phyloP scores from a whole-genome alignment of 371 early-diverging fungal genomes.

The Phascolomyces articulosus region DNA sequence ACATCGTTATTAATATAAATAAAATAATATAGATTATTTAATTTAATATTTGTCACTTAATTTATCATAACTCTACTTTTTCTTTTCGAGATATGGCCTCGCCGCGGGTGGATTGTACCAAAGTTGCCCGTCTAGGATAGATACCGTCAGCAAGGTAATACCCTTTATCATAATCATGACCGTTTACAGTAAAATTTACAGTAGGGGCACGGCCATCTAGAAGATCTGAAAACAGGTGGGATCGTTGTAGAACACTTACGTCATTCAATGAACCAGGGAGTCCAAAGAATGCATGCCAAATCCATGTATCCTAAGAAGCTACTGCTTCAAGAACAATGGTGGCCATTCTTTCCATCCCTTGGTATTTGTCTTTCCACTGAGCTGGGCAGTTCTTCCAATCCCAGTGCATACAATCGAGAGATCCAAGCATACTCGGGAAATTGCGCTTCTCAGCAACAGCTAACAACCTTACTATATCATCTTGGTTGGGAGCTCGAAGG shows the following conservation, averaged over 20 bases:
- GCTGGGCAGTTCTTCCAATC: slow-evolving; percentile 5
- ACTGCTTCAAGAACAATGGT: slow-evolving; percentile 3
- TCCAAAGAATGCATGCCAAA: neutral
- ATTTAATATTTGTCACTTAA: no score
- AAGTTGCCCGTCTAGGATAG: neutral
- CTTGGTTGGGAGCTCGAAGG: neutral
- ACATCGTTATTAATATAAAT: no score
- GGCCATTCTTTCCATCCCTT: neutral
- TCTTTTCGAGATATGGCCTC: no score
- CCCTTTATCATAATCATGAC: neutral
- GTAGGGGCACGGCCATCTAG: neutral
- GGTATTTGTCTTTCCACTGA: neutral
- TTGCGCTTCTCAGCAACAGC: neutral
- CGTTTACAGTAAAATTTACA: neutral
- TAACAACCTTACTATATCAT: neutral
- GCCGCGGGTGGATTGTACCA: neutral
- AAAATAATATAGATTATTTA: no score
- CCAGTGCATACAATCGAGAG: slow-evolving; percentile 7
- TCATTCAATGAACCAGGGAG: neutral
- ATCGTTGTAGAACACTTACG: neutral
- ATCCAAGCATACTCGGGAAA: neutral
- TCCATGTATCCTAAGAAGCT: neutral
- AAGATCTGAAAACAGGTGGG: neutral
- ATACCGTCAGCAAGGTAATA: slow-evolving; percentile 6
- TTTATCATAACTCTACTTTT: no score